These are phyloP conservation scores for Phytophthora colocasiae DNA, from an alignment of 352 stramenopile genomes.

Conservation along the genomic window DNA sequence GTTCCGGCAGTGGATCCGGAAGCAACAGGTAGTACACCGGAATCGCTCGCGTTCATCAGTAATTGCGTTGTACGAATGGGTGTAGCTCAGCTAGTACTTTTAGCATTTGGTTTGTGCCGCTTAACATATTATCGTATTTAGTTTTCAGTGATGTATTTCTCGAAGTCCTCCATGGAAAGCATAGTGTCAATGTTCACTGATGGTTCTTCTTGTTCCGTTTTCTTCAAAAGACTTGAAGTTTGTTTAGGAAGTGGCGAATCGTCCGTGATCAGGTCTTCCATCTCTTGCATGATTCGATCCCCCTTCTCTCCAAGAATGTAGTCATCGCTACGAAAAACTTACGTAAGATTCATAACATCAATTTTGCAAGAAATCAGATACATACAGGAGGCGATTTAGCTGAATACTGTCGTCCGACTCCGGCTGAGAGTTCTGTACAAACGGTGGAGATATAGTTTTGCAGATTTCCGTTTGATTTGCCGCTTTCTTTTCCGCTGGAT, in stretches of 20 bases:
- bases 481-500: constrained; percentile 8
- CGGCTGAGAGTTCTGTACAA: neutral
- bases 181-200: constrained; percentile 21
- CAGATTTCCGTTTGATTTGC: neutral
- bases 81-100: constrained; percentile 44
- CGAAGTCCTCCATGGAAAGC: constrained; percentile 49
- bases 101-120: constrained; percentile 40
- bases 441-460: neutral
- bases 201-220: constrained; percentile 5
- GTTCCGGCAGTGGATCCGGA: constrained; percentile 84
- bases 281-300: constrained; percentile 56
- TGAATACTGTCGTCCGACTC: constrained; percentile 25
- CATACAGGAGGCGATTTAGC: constrained; percentile 51
- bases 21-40: constrained; percentile 83
- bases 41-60: constrained; percentile 73
- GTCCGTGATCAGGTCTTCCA: constrained; percentile 46
- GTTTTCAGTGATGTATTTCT: constrained; percentile 63
- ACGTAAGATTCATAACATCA: neutral
- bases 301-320: constrained; percentile 56
- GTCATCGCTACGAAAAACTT: constrained; percentile 27
- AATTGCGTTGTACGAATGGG: constrained; percentile 70
- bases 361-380: neutral
- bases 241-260: constrained; percentile 1
- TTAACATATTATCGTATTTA: constrained; percentile 43
- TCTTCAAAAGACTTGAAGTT: neutral